Base-by-base conservation (phyloP, 2,329 filamentous ascomycete genomes). In the Aspergillus sp. region DNA sequence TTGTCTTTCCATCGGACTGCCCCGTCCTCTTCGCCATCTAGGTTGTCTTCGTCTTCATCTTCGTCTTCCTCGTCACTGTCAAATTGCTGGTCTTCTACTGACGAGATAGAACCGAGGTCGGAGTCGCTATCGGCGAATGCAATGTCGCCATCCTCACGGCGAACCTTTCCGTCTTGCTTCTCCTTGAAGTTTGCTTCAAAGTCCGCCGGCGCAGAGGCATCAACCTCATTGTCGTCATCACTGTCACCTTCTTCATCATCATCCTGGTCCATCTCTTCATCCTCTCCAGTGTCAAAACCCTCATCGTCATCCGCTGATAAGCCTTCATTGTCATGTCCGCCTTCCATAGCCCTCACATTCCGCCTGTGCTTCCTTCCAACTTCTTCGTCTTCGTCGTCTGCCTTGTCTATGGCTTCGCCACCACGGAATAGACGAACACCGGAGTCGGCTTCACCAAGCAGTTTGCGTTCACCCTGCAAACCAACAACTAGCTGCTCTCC, bases 91-190 rank as follows among this genome's bases (percentile, higher is more conserved):
- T 79, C 77, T 6, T 81, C 78, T 7, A 71, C 76, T 1, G 74
- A 76, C 7, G 88, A 95, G 50, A 96, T 68, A 4, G 91, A 95
- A 6, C 93, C 93, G 5, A 98, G 76, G 62, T 98, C 94, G 0
- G 93, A 98, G 65, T 98, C 94, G 59, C 89, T 95, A 60, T 98
- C 93, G 10, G 93, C 93, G 71, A 96, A 98, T 1, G 83, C 88
- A 45, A 97, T 58, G 43, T 95, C 88, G 28, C 82, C 87, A 26
- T 82, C 79, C 8, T 73, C 73, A 19, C 62, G 75, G 32, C 78
- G 72, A 5, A 74, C 71, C 12, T 76, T 76, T n/a, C 75, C 78
- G 42, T 78, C 79, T 31, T 73, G 67, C 27, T 59, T 60, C 44
- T 70, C 61, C 42, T 60, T 67, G 46, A 75, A 69, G 9, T 59